These are phyloP conservation scores for Candida sanyaensis DNA, from an alignment of 1,139 yeast species.

Conservation along the genomic window DNA sequence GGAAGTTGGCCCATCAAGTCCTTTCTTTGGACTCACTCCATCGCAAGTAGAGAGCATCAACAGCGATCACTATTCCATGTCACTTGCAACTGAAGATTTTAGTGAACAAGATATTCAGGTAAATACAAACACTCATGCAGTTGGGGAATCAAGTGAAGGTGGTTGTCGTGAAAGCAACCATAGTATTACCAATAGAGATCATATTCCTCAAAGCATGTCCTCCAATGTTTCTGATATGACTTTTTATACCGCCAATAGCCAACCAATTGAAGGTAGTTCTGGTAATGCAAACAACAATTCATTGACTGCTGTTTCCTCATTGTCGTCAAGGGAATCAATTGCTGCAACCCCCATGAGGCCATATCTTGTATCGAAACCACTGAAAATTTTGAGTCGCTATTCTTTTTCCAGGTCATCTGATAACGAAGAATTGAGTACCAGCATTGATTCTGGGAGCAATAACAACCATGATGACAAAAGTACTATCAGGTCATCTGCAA, in stretches of 20 bases:
- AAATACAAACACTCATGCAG: not conserved
- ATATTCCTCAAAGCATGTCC: slow-evolving; percentile 4
- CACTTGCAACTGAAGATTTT: not conserved
- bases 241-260: slow-evolving; percentile 9
- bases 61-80: not conserved
- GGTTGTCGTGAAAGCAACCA: not conserved
- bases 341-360: slow-evolving; percentile 5
- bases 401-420: slow-evolving; percentile 1
- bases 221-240: slow-evolving; percentile 5
- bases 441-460: slow-evolving; percentile 24
- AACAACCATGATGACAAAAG: slow-evolving; percentile 8
- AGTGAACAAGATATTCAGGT: not conserved
- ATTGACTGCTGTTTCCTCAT: not conserved
- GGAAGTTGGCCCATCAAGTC: slow-evolving; percentile 15
- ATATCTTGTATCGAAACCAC: slow-evolving; percentile 21
- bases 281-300: not conserved
- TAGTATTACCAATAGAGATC: not conserved
- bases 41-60: slow-evolving; percentile 12
- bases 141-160: not conserved
- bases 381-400: slow-evolving; percentile 29
- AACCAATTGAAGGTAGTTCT: slow-evolving; percentile 6
- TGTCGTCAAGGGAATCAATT: too few species aligned
- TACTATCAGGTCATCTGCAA: slow-evolving; percentile 7
- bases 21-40: slow-evolving; percentile 9
- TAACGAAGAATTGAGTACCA: slow-evolving; percentile 23